These are phyloP conservation scores for Neofusicoccum laricinum DNA, from an alignment of 2,329 filamentous ascomycete genomes.

Conservation along the genomic window DNA sequence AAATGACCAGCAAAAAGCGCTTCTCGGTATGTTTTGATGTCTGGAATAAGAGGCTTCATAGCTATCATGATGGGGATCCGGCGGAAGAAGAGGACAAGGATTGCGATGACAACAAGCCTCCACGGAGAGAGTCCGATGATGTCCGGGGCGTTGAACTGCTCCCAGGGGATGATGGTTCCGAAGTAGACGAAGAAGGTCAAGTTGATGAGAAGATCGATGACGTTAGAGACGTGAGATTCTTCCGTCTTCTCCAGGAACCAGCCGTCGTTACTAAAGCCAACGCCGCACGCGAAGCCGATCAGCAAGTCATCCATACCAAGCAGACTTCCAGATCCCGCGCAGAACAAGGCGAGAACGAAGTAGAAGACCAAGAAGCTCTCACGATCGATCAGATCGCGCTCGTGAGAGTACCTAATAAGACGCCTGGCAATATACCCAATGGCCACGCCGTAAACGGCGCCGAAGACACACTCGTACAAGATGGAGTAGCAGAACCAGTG, in stretches of 20 bases:
- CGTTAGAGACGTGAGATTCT: conserved; percentile 97
- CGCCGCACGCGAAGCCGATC: conserved; percentile 89
- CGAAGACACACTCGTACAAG: conserved; percentile 94
- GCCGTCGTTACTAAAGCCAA: conserved; percentile 98
- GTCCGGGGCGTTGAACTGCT: conserved; percentile 73
- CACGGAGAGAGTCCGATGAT: conserved; percentile 75
- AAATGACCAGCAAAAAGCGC: conserved; percentile 96
- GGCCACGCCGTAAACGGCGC: conserved; percentile 80
- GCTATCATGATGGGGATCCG: conserved; percentile 92
- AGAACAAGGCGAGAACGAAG: conserved; percentile 93
- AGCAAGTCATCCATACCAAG: conserved; percentile 90
- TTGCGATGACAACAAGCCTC: conserved; percentile 88
- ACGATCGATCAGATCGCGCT: conserved; percentile 81
- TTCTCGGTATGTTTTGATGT: conserved; percentile 97
- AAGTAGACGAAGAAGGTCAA: conserved; percentile 98
- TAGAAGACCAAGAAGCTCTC: conserved; percentile 99
- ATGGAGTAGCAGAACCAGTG: conserved; percentile 90
- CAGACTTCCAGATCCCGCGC: conserved; percentile 87
- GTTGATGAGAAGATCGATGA: conserved; percentile 95
- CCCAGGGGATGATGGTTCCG: conserved; percentile 95
- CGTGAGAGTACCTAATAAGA: conserved; percentile 83
- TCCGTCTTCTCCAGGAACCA: conserved; percentile 99
- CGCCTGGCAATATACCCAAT: conserved; percentile 89
- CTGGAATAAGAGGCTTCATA: conserved; percentile 88
- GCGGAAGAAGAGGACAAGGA: conserved; percentile 92